Conservation (phyloP, 176 grass and related monocot genomes). For the Zoysia japonica region DNA sequence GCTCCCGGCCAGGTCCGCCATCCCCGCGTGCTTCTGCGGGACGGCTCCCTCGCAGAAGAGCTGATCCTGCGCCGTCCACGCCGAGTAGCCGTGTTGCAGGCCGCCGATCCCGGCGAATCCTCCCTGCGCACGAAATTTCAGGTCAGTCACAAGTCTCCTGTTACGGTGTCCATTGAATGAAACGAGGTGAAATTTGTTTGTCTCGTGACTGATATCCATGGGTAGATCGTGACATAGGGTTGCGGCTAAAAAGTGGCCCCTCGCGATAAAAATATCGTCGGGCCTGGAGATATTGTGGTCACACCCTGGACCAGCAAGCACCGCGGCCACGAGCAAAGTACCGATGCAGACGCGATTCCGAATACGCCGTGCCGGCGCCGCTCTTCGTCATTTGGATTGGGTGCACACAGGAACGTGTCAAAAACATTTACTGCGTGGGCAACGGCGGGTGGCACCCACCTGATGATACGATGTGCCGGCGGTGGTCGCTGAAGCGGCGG, state of each 20-base stretch:
- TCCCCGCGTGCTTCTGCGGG: too few species aligned
- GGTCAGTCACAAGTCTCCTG: not conserved
- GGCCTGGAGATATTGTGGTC: slow-evolving; percentile 1
- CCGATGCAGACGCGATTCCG: slow-evolving; percentile 25
- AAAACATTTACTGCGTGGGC: not conserved
- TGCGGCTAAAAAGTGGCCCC: slow-evolving; percentile 17
- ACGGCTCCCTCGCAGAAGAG: slow-evolving; percentile 14
- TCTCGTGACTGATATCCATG: slow-evolving; percentile 10
- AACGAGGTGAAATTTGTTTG: not conserved
- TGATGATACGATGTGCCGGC: slow-evolving; percentile 46
- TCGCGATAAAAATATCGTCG: slow-evolving; percentile 12
- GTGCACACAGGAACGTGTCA: slow-evolving; percentile 7
- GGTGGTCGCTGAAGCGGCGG: not conserved
- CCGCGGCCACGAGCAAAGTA: too few species aligned
- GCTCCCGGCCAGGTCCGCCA: too few species aligned
- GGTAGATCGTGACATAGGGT: not conserved
- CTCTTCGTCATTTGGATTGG: not conserved
- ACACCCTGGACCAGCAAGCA: slow-evolving; percentile 31
- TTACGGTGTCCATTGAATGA: too few species aligned
- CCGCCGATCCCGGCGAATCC: slow-evolving; percentile 2
- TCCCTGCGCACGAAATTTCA: slow-evolving; percentile 43
- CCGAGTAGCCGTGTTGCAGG: slow-evolving; percentile 28
- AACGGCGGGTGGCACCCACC: slow-evolving; percentile 40
- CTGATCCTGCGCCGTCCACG: slow-evolving; percentile 58
- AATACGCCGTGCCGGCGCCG: not conserved